Base-by-base conservation (phyloP, 805 yeast genomes). In the Monosporozyma siamensis region DNA sequence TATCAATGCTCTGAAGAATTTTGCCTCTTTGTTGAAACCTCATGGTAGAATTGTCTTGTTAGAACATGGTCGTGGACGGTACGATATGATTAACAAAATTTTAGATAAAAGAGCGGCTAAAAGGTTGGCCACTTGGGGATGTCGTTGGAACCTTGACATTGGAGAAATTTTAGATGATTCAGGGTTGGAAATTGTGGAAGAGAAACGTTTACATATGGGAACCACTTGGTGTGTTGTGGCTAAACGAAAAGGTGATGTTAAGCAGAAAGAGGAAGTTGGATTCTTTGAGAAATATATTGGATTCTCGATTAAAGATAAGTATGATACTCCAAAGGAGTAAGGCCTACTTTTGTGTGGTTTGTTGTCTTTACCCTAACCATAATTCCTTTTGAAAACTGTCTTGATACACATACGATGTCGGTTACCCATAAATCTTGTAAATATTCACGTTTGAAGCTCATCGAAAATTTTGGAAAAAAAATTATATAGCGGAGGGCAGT, bases 121-220 rank as follows among this genome's bases (percentile, higher is more conserved):
- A 51, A 80, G 96, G 63, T 75, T 89, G 66, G 76, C 82, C 45
- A 78, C 81, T 3, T 92, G 97, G 97, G 98, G 96, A 1, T 92
- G 98, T 63, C 71, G 97, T 56, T 92, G 97, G 97, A 92, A 92
- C 58, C 67, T 92, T 48, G 97, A 92, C 58, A 85, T 92, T 50
- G 95, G 89, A 20, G 94, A 82, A 52, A 70, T 92, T 32, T 72
- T 92, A 22, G 89, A 83, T 57, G 78, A 78, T 45, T 80, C 95
- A 6, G 95, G 95, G 0, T 68, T 92, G 43, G 89, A 83, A 50
- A 74, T 92, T 35, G 85, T 88, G 2, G 79, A 77, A 51, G 90
- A 85, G 54, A 77, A 76, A 48, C 70, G 95, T 49, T 78, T 78
- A 17, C 97, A 92, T 65, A 72, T 92, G 47, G 97, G 97, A 17